Conservation (phyloP, 768 basidiomycete genomes). For the Mycena capillaripes region DNA sequence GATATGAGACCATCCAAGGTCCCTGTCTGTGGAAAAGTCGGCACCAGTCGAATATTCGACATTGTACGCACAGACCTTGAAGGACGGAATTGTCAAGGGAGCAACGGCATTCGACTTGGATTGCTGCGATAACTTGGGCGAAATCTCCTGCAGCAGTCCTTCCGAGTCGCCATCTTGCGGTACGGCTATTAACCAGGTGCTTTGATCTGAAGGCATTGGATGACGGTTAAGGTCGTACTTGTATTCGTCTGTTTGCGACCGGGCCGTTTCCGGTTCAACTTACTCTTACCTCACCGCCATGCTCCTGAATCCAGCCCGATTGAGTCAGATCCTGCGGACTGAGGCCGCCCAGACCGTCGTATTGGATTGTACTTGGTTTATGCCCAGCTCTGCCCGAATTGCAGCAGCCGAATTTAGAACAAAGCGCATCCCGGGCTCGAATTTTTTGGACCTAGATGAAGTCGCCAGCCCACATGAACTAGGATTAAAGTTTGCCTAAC, state of each 20-base stretch:
- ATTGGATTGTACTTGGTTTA: slow-evolving; percentile 92
- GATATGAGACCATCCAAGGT: slow-evolving; percentile 91
- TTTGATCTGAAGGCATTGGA: slow-evolving; percentile 94
- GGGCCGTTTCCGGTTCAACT: neutral
- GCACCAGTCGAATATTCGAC: slow-evolving; percentile 23
- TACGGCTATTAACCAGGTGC: slow-evolving; percentile 92
- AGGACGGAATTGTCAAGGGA: slow-evolving; percentile 82
- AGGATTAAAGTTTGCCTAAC: slow-evolving; percentile 66
- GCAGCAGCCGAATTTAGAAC: slow-evolving; percentile 76
- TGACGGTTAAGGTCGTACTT: slow-evolving; percentile 36
- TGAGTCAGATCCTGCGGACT: slow-evolving; percentile 49
- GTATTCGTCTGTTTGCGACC: slow-evolving; percentile 41
- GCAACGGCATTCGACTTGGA: slow-evolving; percentile 71
- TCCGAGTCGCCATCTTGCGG: slow-evolving; percentile 91
- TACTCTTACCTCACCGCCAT: slow-evolving; percentile 36
- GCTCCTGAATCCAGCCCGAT: slow-evolving; percentile 65
- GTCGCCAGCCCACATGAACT: slow-evolving; percentile 82
- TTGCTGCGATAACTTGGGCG: slow-evolving; percentile 71
- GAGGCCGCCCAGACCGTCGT: slow-evolving; percentile 56
- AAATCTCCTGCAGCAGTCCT: slow-evolving; percentile 75
- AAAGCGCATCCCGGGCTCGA: slow-evolving; percentile 79
- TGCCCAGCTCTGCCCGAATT: slow-evolving; percentile 88
- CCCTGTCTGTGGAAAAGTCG: slow-evolving; percentile 74
- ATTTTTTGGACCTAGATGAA: slow-evolving; percentile 85
- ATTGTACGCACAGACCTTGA: slow-evolving; percentile 77